phyloP scores from a whole-genome alignment of 1,284 basidiomycete genomes.

The Ganoderma meredithae region DNA sequence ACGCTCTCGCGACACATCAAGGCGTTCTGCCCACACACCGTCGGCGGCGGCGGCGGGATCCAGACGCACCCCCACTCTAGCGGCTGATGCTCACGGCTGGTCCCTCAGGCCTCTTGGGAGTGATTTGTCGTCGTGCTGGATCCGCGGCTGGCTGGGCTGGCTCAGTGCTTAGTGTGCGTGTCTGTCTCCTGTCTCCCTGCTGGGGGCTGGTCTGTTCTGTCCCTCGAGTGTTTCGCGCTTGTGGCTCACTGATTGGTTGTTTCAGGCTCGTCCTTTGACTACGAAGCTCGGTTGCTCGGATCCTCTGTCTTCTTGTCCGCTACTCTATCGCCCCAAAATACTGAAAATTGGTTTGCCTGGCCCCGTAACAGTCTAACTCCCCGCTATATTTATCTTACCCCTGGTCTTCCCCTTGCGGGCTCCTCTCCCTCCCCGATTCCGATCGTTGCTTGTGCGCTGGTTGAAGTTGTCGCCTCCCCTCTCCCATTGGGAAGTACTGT shows the following conservation, averaged over 20 bases:
- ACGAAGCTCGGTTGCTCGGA: conserved; percentile 5
- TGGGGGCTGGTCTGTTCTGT: background rate
- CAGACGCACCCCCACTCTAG: conserved; percentile 7
- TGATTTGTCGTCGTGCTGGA: background rate
- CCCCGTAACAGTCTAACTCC: background rate
- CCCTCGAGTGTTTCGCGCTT: background rate
- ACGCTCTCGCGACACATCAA: conserved; percentile 37
- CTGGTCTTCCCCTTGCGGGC: background rate
- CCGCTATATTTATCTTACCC: conserved; percentile 12
- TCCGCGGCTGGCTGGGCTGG: conserved; percentile 9
- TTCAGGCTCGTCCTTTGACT: conserved; percentile 12
- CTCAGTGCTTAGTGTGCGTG: conserved; percentile 18
- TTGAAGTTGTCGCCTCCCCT: background rate
- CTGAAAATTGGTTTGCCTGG: background rate
- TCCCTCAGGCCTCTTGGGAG: background rate
- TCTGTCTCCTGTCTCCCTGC: conserved; percentile 8
- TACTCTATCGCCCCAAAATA: conserved; percentile 10
- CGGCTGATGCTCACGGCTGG: background rate
- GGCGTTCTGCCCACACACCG: conserved; percentile 30
- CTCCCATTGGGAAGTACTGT: background rate
- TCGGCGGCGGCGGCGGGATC: background rate
- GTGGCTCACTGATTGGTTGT: conserved; percentile 11
- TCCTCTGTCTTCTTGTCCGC: conserved; percentile 8
- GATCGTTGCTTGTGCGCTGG: background rate
- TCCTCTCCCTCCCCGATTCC: background rate